Percentiles rank a stretch among this genome's conserved stretches.
Conservation (phyloP, 2,329 filamentous ascomycete species). For the Sordariomycetes sp. region DNA sequence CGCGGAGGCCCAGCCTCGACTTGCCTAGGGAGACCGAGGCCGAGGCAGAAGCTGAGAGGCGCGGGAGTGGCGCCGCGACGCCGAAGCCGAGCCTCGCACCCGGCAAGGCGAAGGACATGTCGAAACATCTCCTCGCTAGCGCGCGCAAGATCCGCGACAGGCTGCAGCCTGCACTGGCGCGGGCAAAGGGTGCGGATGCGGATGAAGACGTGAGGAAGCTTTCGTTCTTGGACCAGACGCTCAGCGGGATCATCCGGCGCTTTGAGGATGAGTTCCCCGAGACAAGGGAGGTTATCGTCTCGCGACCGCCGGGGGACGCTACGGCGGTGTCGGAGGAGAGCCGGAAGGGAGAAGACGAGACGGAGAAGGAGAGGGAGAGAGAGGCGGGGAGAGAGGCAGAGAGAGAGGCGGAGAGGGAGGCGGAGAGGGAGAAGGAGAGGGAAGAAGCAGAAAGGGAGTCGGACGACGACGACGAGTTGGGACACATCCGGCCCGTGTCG, state of each 20-base stretch:
- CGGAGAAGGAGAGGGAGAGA: not conserved
- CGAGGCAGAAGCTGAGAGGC: constrained; percentile 8
- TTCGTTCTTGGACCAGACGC: constrained; percentile 74
- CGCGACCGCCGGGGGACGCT: too few species aligned
- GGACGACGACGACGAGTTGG: constrained; percentile 38
- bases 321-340: too few species aligned
- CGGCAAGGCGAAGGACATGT: constrained; percentile 79
- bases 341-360: not conserved
- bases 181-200: constrained; percentile 60
- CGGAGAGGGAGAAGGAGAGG: constrained; percentile 12
- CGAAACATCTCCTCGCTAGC: constrained; percentile 74
- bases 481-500: constrained; percentile 24
- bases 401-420: constrained; percentile 6
- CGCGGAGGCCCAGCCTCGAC: constrained; percentile 36
- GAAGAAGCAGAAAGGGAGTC: constrained; percentile 10
- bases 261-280: constrained; percentile 97
- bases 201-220: constrained; percentile 65
- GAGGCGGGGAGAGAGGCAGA: not conserved
- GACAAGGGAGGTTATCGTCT: constrained; percentile 39
- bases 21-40: constrained; percentile 33
- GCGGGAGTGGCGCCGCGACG: constrained; percentile 30
- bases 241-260: constrained; percentile 82
- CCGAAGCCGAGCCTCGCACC: constrained; percentile 20
- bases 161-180: constrained; percentile 70
- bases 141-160: constrained; percentile 79